Conservation (phyloP, 495 filamentous ascomycete species). For the Pyrenopolyporus hunteri region DNA sequence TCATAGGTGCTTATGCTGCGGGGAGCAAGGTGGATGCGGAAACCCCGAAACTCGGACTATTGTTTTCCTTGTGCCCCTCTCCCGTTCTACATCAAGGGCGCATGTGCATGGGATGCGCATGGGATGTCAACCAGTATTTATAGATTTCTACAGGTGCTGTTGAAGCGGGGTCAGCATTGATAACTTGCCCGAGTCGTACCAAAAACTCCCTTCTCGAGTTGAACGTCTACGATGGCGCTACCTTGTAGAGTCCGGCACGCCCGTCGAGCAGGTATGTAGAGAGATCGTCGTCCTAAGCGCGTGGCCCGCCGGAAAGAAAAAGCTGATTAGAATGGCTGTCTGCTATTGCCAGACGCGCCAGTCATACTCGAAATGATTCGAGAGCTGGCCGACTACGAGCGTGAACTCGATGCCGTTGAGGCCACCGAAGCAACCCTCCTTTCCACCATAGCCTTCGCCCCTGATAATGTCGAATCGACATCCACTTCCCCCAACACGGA, state of each 20-base stretch:
- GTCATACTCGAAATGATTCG: conserved; percentile 82
- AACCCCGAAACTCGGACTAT: conserved; percentile 16
- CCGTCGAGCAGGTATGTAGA: conserved; percentile 35
- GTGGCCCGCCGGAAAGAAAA: background rate
- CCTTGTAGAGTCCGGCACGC: conserved; percentile 40
- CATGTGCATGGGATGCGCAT: background rate
- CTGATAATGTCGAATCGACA: conserved; percentile 43
- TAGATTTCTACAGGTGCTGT: background rate
- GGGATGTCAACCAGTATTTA: too few relatives aligned
- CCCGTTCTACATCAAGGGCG: conserved; percentile 14
- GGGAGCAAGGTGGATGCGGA: conserved; percentile 8
- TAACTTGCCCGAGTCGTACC: background rate
- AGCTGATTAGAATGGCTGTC: background rate
- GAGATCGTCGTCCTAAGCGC: background rate
- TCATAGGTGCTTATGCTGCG: conserved; percentile 1
- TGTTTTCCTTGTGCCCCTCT: conserved; percentile 6
- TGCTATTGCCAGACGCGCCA: conserved; percentile 64
- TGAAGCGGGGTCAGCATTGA: background rate
- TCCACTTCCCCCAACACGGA: conserved; percentile 49
- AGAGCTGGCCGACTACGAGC: conserved; percentile 88
- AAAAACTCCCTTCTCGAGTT: background rate
- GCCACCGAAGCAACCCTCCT: conserved; percentile 78
- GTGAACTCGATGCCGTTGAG: conserved; percentile 72
- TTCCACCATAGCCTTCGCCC: conserved; percentile 78
- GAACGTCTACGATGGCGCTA: conserved; percentile 22